Conservation (phyloP, 805 yeast species). For the Cyberlindnera amylophila region DNA sequence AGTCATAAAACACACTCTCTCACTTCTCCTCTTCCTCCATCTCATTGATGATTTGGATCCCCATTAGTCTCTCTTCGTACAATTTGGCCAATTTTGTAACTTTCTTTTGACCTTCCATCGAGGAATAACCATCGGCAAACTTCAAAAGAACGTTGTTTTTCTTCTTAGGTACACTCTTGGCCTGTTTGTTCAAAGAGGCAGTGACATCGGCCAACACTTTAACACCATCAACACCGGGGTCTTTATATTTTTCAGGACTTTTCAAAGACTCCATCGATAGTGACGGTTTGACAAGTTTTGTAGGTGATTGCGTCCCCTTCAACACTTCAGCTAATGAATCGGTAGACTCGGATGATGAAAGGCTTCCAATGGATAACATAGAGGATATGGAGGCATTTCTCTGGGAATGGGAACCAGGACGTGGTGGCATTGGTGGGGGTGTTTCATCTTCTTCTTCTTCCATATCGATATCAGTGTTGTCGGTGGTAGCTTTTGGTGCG, state of each 20-base stretch:
- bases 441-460: no score
- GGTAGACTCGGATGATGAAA: conserved; percentile 3
- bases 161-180: conserved; percentile 9
- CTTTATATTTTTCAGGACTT: not conserved
- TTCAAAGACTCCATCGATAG: conserved; percentile 3
- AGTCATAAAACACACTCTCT: not conserved
- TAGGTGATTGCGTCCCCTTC: not conserved
- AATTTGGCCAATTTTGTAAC: conserved; percentile 60
- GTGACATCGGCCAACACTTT: conserved; percentile 24
- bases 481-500: conserved; percentile 3
- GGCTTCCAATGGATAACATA: conserved; percentile 4
- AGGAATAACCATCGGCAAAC: conserved; percentile 30
- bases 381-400: conserved; percentile 5
- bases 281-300: not conserved
- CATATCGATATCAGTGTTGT: conserved; percentile 10
- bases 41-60: conserved; percentile 34
- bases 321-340: conserved; percentile 3
- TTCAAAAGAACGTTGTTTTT: conserved; percentile 16
- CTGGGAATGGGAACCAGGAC: not conserved
- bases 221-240: conserved; percentile 6
- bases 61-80: conserved; percentile 54
- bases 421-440: conserved; percentile 8
- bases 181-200: conserved; percentile 19
- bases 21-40: conserved; percentile 19
- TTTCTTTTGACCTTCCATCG: conserved; percentile 39